Evolutionary conservation across 768 basidiomycete genomes (phyloP).

Genomic region (Amylocystis lapponica): DNA sequence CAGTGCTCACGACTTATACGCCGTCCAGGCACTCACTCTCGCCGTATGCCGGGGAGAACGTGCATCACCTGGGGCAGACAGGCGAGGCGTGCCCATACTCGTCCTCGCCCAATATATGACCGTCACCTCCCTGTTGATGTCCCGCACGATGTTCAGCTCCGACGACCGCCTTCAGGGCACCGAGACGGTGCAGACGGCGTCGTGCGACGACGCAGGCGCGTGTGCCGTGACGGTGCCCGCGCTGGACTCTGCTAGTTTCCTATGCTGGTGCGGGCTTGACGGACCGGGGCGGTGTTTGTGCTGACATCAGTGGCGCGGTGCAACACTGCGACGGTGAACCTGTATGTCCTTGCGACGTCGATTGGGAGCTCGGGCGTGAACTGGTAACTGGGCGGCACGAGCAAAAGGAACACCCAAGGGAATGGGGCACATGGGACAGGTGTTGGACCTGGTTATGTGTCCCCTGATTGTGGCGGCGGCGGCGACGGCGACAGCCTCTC

Average conservation of each 20-base stretch:
- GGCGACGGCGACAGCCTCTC: no score
- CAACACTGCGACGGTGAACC: slow-evolving; percentile 53
- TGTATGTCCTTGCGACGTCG: slow-evolving; percentile 48
- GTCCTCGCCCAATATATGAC: neutral
- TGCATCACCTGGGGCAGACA: slow-evolving; percentile 47
- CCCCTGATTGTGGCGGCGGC: no score
- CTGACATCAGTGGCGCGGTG: slow-evolving; percentile 59
- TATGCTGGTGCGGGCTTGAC: slow-evolving; percentile 38
- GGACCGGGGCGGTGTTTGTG: slow-evolving; percentile 38
- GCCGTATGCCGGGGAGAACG: slow-evolving; percentile 34
- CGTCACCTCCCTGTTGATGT: slow-evolving; percentile 13
- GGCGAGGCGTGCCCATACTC: slow-evolving; percentile 8
- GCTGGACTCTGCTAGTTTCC: slow-evolving; percentile 73
- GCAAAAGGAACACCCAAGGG: slow-evolving; percentile 19
- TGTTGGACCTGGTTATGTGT: no score
- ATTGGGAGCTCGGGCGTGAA: slow-evolving; percentile 46
- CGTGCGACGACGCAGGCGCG: slow-evolving; percentile 36
- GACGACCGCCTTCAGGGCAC: slow-evolving; percentile 35
- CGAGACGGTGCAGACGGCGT: slow-evolving; percentile 27
- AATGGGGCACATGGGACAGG: no score
- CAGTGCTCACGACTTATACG: neutral
- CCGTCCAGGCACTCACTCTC: slow-evolving; percentile 27
- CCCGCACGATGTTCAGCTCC: slow-evolving; percentile 27
- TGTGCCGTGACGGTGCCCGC: slow-evolving; percentile 62
- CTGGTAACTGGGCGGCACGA: slow-evolving; percentile 15